Evolutionary conservation across 2,329 filamentous ascomycete genomes (phyloP), one percentile per base, ranked within the genome.

Genomic region (Ciborinia camelliae): DNA sequence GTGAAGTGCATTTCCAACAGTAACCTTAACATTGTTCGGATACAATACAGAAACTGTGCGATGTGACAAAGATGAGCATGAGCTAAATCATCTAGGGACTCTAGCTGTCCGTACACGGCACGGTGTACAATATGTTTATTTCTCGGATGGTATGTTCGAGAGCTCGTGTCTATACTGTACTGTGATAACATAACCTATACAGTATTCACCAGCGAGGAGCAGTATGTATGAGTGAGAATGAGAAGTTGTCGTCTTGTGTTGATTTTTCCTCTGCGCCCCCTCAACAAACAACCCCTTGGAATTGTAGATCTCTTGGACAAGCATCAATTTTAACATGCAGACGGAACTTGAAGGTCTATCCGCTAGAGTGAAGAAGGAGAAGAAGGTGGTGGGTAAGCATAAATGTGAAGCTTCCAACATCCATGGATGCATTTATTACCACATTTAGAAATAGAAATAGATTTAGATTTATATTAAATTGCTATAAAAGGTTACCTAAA

Each of bases 41-140:
- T 50, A 45, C 54, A 32, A 58, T 58, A 45, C 54, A 58, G 54
- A 45, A 58, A 58, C 54, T 45, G 54, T 35, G 54, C 26, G 45
- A n/a, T n/a, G n/a, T n/a, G n/a, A n/a, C n/a, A n/a, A n/a, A n/a
- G n/a, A n/a, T n/a, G n/a, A n/a, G 41, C 54, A 58, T 45, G 28
- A 45, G 30, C 39, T 28, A 30, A 58, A 58, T 39, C 54, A 58
- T 41, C 54, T 47, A 58, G 54, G 54, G 54, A 58, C 41, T n/a
- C n/a, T n/a, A n/a, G n/a, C n/a, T 47, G 12, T 35, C 54, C 26
- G 28, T 47, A 58, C 39, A 58, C 39, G 18, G 37, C 54, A 30
- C 15, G 35, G 51, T 23, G 37, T 23, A 43, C n/a, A 18, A 37
- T n/a, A 12, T 30, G 18, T 45, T 37, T n/a, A 35, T 55, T 47